Base-by-base conservation (phyloP, 257 asterid genomes). In the Plectranthus barbatus region DNA sequence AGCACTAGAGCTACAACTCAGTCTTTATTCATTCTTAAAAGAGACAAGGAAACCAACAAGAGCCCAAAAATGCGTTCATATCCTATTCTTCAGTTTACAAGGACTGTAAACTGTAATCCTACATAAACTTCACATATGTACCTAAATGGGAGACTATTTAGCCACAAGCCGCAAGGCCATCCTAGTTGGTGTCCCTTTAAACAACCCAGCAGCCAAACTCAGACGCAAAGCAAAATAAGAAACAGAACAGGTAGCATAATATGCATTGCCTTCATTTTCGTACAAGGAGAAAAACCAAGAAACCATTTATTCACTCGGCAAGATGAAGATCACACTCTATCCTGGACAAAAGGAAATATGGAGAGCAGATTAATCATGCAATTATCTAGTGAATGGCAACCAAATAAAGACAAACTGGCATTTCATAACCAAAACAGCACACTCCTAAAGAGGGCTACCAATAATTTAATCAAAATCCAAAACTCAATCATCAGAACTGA, bases 251-350 rank as follows among this genome's bases (percentile, higher is more conserved):
- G 74, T 52, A 62, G 66, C 77, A 56, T 68, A 62, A 60, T 62
- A 58, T 41, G 47, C 75, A 63, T 68, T 60, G 82, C 72, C 71
- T 62, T 69, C 74, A 59, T 45, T 64, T n/a, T 69, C 66, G 34
- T 63, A 60, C 47, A 51, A 41, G 58, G 75, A 75, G 64, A 54
- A 51, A 64, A 71, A 67, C 75, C 73, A 61, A 56, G 75, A 71
- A 74, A 52, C 55, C 78, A 82, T 79, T 56, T 74, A 69, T 49
- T 54, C 79, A 52, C 72, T 56, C 69, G 39, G 74, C 73, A 42
- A 53, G 69, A 70, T 49, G 5, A 26, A n/a, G n/a, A n/a, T n/a
- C 72, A 53, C 67, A 23, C 50, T 62, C 64, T 46, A 46, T 69
- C 73, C 79, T 74, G 83, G 10, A 36, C 45, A 42, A 8, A 2